Evolutionary conservation across 768 basidiomycete genomes (phyloP).

Genomic region (Myochromella boudieri): DNA sequence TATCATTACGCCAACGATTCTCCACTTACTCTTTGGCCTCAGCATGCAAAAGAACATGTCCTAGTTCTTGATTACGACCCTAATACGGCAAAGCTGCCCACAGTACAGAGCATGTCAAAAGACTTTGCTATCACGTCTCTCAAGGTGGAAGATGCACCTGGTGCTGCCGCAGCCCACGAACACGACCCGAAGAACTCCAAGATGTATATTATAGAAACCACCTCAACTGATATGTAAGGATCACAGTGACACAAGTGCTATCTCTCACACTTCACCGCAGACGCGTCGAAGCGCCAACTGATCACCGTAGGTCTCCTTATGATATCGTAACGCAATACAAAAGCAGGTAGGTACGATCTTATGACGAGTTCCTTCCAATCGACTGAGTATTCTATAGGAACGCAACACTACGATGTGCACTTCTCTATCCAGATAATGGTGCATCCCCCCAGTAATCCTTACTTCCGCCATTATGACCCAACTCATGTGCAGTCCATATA

Average conservation of each 20-base stretch:
- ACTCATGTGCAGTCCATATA: not conserved
- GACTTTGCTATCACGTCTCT: constrained; percentile 52
- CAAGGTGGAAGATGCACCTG: constrained; percentile 73
- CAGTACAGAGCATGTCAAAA: constrained; percentile 51
- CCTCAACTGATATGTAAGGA: constrained; percentile 42
- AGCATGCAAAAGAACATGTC: constrained; percentile 63
- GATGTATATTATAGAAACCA: constrained; percentile 79
- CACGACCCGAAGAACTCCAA: constrained; percentile 51
- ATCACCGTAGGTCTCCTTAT: constrained; percentile 48
- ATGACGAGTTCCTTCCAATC: not conserved
- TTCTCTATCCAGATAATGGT: constrained; percentile 45
- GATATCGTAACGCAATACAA: constrained; percentile 62
- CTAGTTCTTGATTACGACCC: constrained; percentile 72
- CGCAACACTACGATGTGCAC: constrained; percentile 50
- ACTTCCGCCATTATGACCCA: constrained; percentile 7
- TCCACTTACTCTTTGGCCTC: constrained; percentile 62
- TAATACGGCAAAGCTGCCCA: constrained; percentile 33
- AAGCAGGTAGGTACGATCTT: constrained; percentile 46
- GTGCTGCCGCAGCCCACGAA: constrained; percentile 52
- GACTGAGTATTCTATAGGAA: constrained; percentile 37
- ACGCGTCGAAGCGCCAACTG: constrained; percentile 23
- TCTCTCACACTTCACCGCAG: no score
- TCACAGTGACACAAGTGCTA: no score
- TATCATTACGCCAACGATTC: constrained; percentile 84
- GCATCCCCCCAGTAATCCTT: constrained; percentile 11